Evolutionary conservation across 164 flowering plant genomes (phyloP), one percentile per base, ranked within the genome.

Genomic region (Akebia trifoliata): DNA sequence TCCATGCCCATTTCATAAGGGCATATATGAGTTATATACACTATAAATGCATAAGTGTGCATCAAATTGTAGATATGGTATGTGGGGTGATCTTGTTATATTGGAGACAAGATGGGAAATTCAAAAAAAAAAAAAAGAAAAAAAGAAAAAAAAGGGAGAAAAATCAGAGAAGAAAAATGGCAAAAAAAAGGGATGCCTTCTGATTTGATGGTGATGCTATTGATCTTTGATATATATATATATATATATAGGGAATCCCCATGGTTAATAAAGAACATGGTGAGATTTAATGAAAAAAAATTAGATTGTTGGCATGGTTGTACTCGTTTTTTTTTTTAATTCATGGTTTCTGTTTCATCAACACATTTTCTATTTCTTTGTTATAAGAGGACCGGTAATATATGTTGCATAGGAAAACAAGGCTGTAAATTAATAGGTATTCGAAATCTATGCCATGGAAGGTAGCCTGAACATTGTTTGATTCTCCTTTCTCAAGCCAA

Each of bases 211-310:
- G n/a, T n/a, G n/a, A n/a, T n/a, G n/a, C n/a, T n/a, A n/a, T n/a
- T n/a, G n/a, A n/a, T n/a, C n/a, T n/a, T n/a, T n/a, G n/a, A 29
- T 11, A 21, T 36, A 6, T 21, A 53, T 54, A 14, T 14, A 8
- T 30, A 20, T 49, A 6, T 29, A n/a, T 48, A 18, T 38, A 62
- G 53, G 70, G 66, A 74, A 74, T 77, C 81, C 78, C 76, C 72
- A 56, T 71, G 78, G 57, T 60, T 59, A 57, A 62, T 54, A 53
- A 62, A 4, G 26, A 47, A 66, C 74, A 69, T 64, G 81, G 76
- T 30, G 81, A 57, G 81, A 77, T 77, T 69, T 66, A n/a, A n/a
- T 25, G 57, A 59, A 26, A 5, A 39, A 55, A 39, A 4, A 39
- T 25, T 39, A 25, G 31, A 47, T 18, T 32, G 30, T 30, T 4